Evolutionary conservation across 208 protist genomes (phyloP).

Genomic region (Willaertia magna): DNA sequence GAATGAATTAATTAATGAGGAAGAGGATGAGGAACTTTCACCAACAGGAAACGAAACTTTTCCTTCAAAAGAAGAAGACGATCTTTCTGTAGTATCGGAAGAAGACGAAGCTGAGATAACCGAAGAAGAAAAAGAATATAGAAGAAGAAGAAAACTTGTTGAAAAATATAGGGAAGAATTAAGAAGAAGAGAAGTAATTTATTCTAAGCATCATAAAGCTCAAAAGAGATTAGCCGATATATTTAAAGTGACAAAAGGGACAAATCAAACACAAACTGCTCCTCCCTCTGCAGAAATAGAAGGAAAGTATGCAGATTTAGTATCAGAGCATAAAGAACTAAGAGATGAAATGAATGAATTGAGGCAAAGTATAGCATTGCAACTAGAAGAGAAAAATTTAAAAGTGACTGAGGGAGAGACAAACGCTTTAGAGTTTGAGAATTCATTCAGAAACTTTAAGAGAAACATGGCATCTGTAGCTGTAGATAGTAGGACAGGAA

Average conservation of each 20-base stretch:
- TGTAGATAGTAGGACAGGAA: conserved; percentile 52
- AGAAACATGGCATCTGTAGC: conserved; percentile 38
- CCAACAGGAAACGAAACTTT: no score
- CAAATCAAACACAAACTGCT: neutral
- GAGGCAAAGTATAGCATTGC: neutral
- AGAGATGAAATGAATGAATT: neutral
- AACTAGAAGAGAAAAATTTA: neutral
- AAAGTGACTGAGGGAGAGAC: neutral
- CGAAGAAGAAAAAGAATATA: neutral
- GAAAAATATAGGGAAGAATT: neutral
- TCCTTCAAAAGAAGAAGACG: no score
- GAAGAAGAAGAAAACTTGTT: neutral
- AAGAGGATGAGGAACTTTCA: neutral
- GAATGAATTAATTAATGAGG: neutral
- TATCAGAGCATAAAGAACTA: neutral
- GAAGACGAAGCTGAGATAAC: neutral
- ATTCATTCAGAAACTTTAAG: conserved; percentile 55
- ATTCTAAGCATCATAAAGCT: neutral
- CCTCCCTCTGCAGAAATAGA: neutral
- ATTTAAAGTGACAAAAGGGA: neutral
- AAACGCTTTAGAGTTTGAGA: conserved; percentile 14
- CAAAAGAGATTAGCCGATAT: neutral
- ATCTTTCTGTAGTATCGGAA: no score
- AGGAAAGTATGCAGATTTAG: neutral
- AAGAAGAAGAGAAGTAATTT: neutral